A percentile compares a stretch with the other conserved stretches of the same genome.
Evolutionary conservation across 75 land plant species (phyloP).

Genomic region (Gnetum montanum): DNA sequence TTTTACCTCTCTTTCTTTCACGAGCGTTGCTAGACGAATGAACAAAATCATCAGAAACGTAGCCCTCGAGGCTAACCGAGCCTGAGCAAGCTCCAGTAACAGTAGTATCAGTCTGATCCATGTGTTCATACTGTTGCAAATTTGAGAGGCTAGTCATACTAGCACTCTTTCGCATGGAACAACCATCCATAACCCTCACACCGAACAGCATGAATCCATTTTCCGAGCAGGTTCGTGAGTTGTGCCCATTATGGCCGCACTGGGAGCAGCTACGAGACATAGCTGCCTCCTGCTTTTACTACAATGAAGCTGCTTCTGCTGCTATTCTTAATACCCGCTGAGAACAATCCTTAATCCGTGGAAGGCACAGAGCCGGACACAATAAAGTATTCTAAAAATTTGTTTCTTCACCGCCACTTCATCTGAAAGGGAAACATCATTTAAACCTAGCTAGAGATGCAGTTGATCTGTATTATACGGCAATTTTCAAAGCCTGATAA

Average conservation of each 20-base stretch:
- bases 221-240: slow-evolving; percentile 51
- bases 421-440: too few relatives aligned
- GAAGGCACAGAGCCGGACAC: too few relatives aligned
- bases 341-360: too few relatives aligned
- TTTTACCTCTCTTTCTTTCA: slow-evolving; percentile 48
- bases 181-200: slow-evolving; percentile 17
- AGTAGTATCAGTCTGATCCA: slow-evolving; percentile 8
- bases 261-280: slow-evolving; percentile 75
- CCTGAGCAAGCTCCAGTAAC: slow-evolving; percentile 6
- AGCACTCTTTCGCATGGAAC: slow-evolving; percentile 42
- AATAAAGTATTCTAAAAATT: too few relatives aligned
- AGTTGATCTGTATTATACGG: too few relatives aligned
- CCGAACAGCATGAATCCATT: slow-evolving; percentile 34
- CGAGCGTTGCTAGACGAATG: slow-evolving; percentile 43
- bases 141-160: slow-evolving; percentile 40
- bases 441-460: too few relatives aligned
- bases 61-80: slow-evolving; percentile 13
- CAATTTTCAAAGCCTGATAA: too few relatives aligned
- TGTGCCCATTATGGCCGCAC: slow-evolving; percentile 78
- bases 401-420: too few relatives aligned
- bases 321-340: too few relatives aligned
- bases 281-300: too few relatives aligned
- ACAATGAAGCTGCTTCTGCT: too few relatives aligned
- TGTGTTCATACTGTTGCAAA: slow-evolving; percentile 13
- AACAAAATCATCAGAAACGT: slow-evolving; percentile 46